Percentiles rank a stretch among this genome's conserved stretches.
phyloP scores from a whole-genome alignment of 139 green algal genomes.

The Spirogloea muscicola region DNA sequence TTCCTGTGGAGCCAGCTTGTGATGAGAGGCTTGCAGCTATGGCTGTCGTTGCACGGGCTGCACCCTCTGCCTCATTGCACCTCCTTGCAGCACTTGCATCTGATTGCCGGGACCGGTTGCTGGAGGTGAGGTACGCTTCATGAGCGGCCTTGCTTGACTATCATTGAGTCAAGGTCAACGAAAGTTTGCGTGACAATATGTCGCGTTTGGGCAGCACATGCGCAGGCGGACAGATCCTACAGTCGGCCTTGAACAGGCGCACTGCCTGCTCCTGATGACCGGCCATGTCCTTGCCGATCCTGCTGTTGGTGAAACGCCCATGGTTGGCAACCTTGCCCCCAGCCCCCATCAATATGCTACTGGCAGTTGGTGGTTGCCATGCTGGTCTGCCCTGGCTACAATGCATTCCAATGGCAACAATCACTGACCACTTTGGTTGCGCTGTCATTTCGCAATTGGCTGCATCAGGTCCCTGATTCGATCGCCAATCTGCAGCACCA shows the following conservation, averaged over 20 bases:
- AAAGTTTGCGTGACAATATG: not conserved
- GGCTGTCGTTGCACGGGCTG: conserved; percentile 60
- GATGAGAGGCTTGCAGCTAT: conserved; percentile 62
- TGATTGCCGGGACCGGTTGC: not conserved
- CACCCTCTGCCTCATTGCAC: conserved; percentile 47
- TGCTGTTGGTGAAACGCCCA: conserved; percentile 71
- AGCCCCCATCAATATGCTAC: no score
- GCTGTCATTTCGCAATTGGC: no score
- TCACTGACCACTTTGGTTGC: no score
- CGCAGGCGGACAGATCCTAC: conserved; percentile 49
- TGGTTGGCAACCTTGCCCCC: conserved; percentile 47
- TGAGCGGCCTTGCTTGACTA: not conserved
- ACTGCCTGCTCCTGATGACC: conserved; percentile 66
- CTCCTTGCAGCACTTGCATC: conserved; percentile 15
- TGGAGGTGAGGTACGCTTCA: not conserved
- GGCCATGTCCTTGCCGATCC: conserved; percentile 73
- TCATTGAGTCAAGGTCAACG: not conserved
- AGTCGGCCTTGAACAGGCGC: conserved; percentile 71
- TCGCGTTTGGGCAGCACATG: conserved; percentile 36
- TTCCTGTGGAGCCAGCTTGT: no score
- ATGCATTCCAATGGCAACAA: no score
- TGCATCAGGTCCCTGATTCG: no score
- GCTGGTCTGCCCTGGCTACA: no score
- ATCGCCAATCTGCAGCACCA: no score
- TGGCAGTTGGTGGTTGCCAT: no score